Conservation (phyloP, 108 stramenopile species). For the Nannochloropsis gaditana region DNA sequence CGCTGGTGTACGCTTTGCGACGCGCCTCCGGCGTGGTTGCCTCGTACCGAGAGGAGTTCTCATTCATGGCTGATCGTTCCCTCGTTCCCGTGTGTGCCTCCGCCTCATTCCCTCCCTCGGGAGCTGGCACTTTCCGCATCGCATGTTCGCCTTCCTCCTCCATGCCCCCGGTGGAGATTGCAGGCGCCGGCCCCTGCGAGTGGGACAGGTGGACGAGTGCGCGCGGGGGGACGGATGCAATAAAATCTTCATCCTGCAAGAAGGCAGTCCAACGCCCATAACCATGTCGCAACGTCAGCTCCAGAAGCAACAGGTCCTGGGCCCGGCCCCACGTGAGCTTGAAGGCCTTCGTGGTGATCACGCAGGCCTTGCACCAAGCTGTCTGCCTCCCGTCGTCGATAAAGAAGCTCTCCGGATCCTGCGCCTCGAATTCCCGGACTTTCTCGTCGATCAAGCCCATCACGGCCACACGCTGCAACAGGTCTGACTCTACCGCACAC, state of each 20-base stretch:
- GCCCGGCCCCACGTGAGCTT: not conserved
- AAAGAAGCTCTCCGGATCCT: not conserved
- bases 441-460: not conserved
- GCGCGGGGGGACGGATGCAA: not conserved
- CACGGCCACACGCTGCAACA: not conserved
- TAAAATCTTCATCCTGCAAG: not conserved
- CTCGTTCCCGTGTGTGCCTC: not conserved
- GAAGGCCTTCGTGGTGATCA: not conserved
- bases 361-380: not conserved
- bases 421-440: not conserved
- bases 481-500: not conserved
- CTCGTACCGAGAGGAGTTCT: not conserved
- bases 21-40: not conserved
- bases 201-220: too few species aligned
- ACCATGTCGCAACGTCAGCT: not conserved
- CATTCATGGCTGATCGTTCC: not conserved
- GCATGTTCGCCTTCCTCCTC: not conserved
- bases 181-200: not conserved
- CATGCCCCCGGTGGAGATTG: not conserved
- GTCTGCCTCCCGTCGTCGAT: conserved; percentile 13
- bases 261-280: not conserved
- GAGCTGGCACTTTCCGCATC: too few species aligned
- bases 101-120: not conserved
- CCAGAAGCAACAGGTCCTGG: not conserved
- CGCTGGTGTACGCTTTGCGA: not conserved